A percentile compares a stretch with the other conserved stretches of the same genome.
Conservation (phyloP, 306 rosid genomes). For the Dryas alaskensis region DNA sequence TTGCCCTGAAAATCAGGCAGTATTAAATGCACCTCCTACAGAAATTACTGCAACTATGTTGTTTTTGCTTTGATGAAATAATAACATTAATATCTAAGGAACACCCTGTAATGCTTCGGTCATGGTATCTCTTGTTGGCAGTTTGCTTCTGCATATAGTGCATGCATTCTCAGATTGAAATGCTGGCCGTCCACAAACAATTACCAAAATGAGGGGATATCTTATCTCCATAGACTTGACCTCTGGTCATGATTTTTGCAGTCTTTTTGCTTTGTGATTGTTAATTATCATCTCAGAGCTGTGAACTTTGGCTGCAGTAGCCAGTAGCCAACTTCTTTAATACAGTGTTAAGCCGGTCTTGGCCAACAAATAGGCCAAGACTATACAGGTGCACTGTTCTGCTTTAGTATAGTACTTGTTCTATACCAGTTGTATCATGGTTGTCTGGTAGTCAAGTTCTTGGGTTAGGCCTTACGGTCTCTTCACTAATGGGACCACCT, state of each 20-base stretch:
- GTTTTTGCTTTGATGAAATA: background rate
- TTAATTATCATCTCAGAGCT: background rate
- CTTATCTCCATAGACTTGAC: no score
- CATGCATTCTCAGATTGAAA: no score
- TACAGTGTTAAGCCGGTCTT: background rate
- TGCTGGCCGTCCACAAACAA: no score
- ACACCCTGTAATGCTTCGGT: background rate
- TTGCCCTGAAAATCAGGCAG: background rate
- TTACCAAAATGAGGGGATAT: no score
- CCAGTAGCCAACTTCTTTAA: background rate
- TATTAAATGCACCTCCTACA: background rate
- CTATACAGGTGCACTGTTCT: background rate
- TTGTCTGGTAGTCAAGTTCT: background rate
- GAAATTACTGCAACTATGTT: background rate
- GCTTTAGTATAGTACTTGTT: background rate
- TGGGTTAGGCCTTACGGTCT: background rate
- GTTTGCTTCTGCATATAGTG: no score
- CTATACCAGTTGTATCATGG: background rate
- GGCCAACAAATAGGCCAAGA: background rate
- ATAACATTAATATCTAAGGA: background rate
- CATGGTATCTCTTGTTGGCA: no score
- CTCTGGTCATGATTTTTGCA: slow-evolving; percentile 8
- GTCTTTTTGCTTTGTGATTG: background rate
- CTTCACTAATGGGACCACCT: slow-evolving; percentile 18
- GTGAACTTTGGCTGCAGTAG: slow-evolving; percentile 14